Evolutionary conservation across 257 asterid genomes (phyloP), one percentile per base, ranked within the genome.

Genomic region (Capsicum baccatum): DNA sequence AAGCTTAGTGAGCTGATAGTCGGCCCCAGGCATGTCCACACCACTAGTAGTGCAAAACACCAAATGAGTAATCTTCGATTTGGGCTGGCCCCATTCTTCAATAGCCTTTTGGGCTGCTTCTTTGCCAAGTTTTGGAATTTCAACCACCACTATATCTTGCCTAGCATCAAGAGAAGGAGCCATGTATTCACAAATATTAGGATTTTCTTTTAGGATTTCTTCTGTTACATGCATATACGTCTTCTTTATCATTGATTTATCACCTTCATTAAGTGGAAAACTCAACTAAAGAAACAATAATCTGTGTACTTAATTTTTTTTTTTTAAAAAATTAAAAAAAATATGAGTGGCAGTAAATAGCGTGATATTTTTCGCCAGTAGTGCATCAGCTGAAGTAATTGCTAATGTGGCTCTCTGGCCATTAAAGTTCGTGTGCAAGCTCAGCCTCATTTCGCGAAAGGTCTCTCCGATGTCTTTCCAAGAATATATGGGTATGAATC

Each of bases 21-120:
- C 98, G 12, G 94, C 94, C 10, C 98, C 97, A 1, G 97, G 97
- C 96, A 94, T 94, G 91, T 93, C 97, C 55, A 93, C 96, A 35
- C 98, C 98, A 85, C 93, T 89, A 56, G 95, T 92, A 84, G 98
- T 92, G 84, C 98, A 94, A 86, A 94, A 94, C 0, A 94, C 86
- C 3, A 94, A 82, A 90, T 93, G 97, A 71, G 94, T 93, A 70
- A 94, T 94, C 54, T 91, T 92, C 0, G 98, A 93, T 16, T 94
- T 94, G 7, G 98, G 92, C 87, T 93, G 98, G 0, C 97, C 97
- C 97, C 98, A 93, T 69, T 94, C 98, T 44, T 89, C 91, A 79
- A 93, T 92, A 0, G 98, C 98, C 84, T 92, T 92, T 78, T 92
- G 95, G 74, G 98, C 94, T 0, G 98, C 98, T 48, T 93, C 98